These are phyloP conservation scores for Paxillus involutus DNA, from an alignment of 768 basidiomycete genomes.

Conservation along the genomic window DNA sequence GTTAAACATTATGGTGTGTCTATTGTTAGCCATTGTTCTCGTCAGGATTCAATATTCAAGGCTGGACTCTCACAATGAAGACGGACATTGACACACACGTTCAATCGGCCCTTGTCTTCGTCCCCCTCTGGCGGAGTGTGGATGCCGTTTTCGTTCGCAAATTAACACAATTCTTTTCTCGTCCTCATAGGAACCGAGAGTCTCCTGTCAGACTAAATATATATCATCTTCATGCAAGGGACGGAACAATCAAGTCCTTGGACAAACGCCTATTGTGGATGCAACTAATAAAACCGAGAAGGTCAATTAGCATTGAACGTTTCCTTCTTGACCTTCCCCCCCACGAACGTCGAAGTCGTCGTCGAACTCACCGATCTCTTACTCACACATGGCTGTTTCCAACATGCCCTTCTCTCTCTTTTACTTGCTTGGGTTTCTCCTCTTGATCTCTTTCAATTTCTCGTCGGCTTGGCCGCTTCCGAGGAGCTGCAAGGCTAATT, in stretches of 20 bases:
- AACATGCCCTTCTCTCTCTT: constrained; percentile 12
- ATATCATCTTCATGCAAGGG: no score
- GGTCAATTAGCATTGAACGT: neutral
- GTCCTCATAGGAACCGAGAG: no score
- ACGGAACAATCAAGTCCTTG: neutral
- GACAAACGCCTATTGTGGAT: constrained; percentile 6
- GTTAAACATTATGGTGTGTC: no score
- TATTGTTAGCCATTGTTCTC: no score
- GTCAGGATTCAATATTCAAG: no score
- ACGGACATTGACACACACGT: no score
- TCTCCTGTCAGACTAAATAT: no score
- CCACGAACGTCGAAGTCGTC: neutral
- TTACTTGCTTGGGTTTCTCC: constrained; percentile 2
- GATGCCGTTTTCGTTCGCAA: no score
- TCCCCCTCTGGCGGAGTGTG: no score
- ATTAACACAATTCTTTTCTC: no score
- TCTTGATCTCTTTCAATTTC: constrained; percentile 6
- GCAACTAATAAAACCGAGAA: constrained; percentile 4
- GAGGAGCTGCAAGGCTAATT: constrained; percentile 6
- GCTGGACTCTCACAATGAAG: no score
- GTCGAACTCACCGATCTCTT: neutral
- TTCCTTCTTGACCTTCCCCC: neutral
- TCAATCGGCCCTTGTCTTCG: no score
- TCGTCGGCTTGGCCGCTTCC: constrained; percentile 14
- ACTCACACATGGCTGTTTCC: neutral